phyloP scores from a whole-genome alignment of 2,329 filamentous ascomycete species.

The Dothistroma septosporum region DNA sequence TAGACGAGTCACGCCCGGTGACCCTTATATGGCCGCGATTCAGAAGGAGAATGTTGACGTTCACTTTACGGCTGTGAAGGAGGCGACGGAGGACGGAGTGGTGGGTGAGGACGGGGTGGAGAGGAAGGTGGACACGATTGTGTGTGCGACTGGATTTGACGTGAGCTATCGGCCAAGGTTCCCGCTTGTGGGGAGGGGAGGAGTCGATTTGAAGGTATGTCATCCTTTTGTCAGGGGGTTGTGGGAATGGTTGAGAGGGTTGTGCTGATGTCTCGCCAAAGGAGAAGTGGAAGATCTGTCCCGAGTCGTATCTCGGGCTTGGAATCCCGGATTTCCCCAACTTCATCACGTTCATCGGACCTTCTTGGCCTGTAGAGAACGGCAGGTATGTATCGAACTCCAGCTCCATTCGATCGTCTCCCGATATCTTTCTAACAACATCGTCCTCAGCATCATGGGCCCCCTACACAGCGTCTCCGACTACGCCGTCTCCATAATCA shows the following conservation, averaged over 20 bases:
- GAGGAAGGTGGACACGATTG: constrained; percentile 41
- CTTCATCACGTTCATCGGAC: constrained; percentile 24
- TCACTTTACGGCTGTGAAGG: constrained; percentile 46
- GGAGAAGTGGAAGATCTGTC: constrained; percentile 33
- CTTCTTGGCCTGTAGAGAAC: constrained; percentile 10
- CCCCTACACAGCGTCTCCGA: constrained; percentile 30
- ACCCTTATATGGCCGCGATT: constrained; percentile 27
- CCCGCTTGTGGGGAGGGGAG: constrained; percentile 41
- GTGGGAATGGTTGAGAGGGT: not conserved
- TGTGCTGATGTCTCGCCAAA: constrained; percentile 19
- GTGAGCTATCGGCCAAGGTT: constrained; percentile 43
- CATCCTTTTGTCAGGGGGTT: not conserved
- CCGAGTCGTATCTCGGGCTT: constrained; percentile 36
- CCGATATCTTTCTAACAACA: too few species aligned
- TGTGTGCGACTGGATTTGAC: constrained; percentile 47
- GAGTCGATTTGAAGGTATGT: constrained; percentile 35
- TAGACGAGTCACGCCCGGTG: constrained; percentile 22
- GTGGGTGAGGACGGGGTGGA: constrained; percentile 43
- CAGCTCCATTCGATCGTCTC: too few species aligned
- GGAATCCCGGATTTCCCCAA: constrained; percentile 27
- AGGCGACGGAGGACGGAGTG: constrained; percentile 46
- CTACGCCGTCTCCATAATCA: constrained; percentile 44
- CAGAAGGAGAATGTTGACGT: constrained; percentile 50
- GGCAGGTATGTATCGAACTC: not conserved
- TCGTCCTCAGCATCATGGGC: constrained; percentile 7